Base-by-base conservation (phyloP, 257 asterid species). In the Salvia hispanica region DNA sequence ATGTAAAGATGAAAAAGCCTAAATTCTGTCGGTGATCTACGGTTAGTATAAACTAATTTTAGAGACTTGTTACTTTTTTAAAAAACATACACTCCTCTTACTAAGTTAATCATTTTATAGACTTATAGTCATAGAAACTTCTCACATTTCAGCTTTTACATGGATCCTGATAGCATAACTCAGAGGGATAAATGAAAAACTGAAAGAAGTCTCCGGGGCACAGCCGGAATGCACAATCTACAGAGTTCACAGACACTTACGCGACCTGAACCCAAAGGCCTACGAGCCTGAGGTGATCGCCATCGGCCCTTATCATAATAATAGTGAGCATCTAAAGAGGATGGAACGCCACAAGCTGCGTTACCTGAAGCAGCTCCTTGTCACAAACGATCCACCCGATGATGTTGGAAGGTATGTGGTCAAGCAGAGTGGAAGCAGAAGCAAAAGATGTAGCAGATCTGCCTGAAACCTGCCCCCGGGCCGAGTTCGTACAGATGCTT, bases 311-410 rank as follows among this genome's bases (percentile, higher is more conserved):
- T 62, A 62, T 21, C 54, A 62, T 18, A 18, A 18, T 18, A 18
- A 18, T 18, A 18, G 21, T 18, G 54, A 62, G 18, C 13, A 10
- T 36, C 40, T 25, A 18, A 21, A 25, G 14, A 11, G 11, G 42
- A 62, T 45, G 68, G 44, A 62, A 8, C 6, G 28, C 18, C 44
- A 62, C 44, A 62, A 62, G 28, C 15, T 44, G 44, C 28, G n/a
- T 6, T 62, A 62, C n/a, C 33, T 62, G 42, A 5, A 12, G 11
- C 55, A 74, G 21, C 21, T 18, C 10, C 74, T 77, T 47, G 21
- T 16, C 28, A 67, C 45, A 0, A 62, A 14, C 14, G 33, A 55
- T 0, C 33, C 60, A 0, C 31, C 55, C 2, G 9, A 7, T 0
- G 5, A 31, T 57, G 43, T 34, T 0, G 2, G 2, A 34, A 34